Conservation (phyloP, 495 filamentous ascomycete species). For the Aspergillus kassunensis region DNA sequence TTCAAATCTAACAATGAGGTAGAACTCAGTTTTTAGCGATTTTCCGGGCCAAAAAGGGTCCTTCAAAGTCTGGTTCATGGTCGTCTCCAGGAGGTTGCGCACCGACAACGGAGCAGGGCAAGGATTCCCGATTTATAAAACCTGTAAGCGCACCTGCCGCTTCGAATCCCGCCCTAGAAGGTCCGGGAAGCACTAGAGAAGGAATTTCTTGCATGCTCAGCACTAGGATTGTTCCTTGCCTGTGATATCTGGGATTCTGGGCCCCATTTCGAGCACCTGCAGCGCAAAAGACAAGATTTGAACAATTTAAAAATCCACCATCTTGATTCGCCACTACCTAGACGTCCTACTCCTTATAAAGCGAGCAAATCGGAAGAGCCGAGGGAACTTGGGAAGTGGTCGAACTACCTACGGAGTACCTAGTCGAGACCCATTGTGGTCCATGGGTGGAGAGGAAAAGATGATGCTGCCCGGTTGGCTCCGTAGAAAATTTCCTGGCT, state of each 20-base stretch:
- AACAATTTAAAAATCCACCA: background rate
- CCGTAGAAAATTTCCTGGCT: background rate
- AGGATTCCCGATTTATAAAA: constrained; percentile 8
- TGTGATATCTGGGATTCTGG: background rate
- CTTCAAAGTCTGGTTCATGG: background rate
- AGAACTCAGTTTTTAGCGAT: no score
- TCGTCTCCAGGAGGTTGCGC: no score
- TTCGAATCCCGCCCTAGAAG: constrained; percentile 12
- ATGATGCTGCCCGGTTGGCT: background rate
- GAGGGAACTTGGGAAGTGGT: background rate
- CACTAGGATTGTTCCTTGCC: background rate
- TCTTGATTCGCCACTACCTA: constrained; percentile 7
- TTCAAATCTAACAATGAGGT: no score
- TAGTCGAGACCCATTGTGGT: background rate
- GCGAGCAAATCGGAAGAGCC: background rate
- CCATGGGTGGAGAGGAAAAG: constrained; percentile 15
- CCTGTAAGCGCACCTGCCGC: constrained; percentile 16
- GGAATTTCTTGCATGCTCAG: background rate
- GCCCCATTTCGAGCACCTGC: background rate
- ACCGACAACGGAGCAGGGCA: constrained; percentile 8
- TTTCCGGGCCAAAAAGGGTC: background rate
- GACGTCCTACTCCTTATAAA: no score
- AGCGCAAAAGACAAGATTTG: background rate
- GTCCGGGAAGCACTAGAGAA: constrained; percentile 9
- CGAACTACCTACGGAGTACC: background rate